Evolutionary conservation across 1,284 basidiomycete species (phyloP), one percentile per base, ranked within the genome.

Genomic region (Cystobasidiaceae sp.): DNA sequence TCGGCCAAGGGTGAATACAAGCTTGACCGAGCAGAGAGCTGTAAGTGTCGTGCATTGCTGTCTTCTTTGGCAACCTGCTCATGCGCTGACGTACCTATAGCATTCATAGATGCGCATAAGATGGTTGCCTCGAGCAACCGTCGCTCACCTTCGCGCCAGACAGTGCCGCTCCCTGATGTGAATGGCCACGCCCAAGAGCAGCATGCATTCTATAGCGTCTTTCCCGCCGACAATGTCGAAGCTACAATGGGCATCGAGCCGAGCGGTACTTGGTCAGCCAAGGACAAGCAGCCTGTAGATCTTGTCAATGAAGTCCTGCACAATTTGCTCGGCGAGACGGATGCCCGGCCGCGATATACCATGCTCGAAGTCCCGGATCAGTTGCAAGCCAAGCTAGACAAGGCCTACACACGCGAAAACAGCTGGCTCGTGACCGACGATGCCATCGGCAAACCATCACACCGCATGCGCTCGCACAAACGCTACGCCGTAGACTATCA

Each of bases 281-380:
- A 19, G n/a, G 41, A 49, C 8, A 64, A 64, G 25, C 43, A 44
- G 21, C 51, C 61, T 1, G 25, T 64, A 11, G 61, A 64, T 11
- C 51, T 64, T 9, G 61, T 64, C 43, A 56, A 44, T 19, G 61
- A 64, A 39, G 61, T 55, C 28, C 32, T 64, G 17, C 61, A 64
- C 33, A 30, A 43, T 13, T 23, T 64, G 28, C 41, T 34, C 17
- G 41, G 41, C 19, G 56, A 39, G 9, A n/a, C 30, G 4, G 61
- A 64, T 49, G 50, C 52, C 0, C 34, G 61, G 9, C 50, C 61
- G 8, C 55, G 46, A 30, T 8, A 43, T n/a, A 41, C 39, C 11
- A 34, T 28, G 23, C 28, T 56, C 1, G 54, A 56, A 28, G 54
- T 37, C 3, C 3, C 7, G 4, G 17, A 19, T 1, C 23, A 32